Evolutionary conservation across 768 basidiomycete species (phyloP), one percentile per base, ranked within the genome.

Genomic region (Tricholoma matsutake): DNA sequence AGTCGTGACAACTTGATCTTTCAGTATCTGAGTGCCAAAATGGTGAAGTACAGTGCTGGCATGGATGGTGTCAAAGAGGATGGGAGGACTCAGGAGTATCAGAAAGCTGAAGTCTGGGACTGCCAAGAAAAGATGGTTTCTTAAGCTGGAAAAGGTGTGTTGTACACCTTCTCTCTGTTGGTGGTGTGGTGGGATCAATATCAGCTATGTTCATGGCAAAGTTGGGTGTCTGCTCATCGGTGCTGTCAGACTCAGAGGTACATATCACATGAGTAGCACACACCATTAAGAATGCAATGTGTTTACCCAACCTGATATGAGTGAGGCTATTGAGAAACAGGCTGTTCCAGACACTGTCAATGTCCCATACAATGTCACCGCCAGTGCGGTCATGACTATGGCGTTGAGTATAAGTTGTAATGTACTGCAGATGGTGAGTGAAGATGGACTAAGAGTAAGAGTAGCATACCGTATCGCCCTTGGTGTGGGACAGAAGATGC

Each of bases 21-120:
- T 32, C 32, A 32, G 32, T 49, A 34, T 34, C 31, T 35, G 39
- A 25, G 59, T 58, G 52, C 65, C 65, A 34, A 65, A 68, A 60
- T 63, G 55, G 32, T 59, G 25, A 37, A 66, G 25, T 16, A 65
- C 41, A 53, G 63, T 60, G 25, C 49, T 39, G 16, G 67, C 67
- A 37, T 64, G 65, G 59, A 64, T 58, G 35, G 57, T 55, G 39
- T 68, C 67, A 43, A 68, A 66, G 54, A 68, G 62, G 31, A 64
- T 63, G 53, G 56, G 45, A 52, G 67, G 65, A 63, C 31, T 61
- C 49, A 56, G 43, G 32, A 29, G 7, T 57, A 39, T 39, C 47
- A 39, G 64, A 59, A 59, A 62, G 25, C 4, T 41, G 63, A 59
- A 68, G 6, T 61, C 14, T 0, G 43, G 10, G 43, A 37, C 45